Base-by-base conservation (phyloP, 495 filamentous ascomycete species). In the Friedmanniomyces endolithicus region DNA sequence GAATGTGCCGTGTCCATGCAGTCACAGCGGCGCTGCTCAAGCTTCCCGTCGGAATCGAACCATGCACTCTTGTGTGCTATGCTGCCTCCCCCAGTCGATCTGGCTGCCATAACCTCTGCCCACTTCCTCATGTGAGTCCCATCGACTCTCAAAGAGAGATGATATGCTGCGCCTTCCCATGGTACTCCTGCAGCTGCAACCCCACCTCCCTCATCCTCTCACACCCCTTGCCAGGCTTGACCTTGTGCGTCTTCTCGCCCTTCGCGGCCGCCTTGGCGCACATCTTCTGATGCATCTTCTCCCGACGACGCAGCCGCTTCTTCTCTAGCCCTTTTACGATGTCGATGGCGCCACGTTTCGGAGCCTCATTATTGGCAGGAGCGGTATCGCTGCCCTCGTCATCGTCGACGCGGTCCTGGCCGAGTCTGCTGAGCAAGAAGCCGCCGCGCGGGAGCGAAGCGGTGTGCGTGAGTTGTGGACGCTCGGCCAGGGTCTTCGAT, bases 271-370 rank as follows among this genome's bases (percentile, higher is more conserved):
- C 75, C 69, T 82, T 82, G 53, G 79, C 77, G 70, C 80, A 87
- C 61, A 88, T 81, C 70, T 92, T 88, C 64, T 88, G 83, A 70
- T 81, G 84, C 65, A 85, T 88, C 67, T 90, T 92, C 70, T 95
- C 87, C 70, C 83, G 86, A 52, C 92, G 86, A 51, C 88, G 82
- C 69, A 90, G 87, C 41, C 90, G 81, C 71, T 92, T 95, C 70
- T 86, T 82, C 73, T 97, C 92, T 8, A 98, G 81, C 6, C 92
- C 92, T 65, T 94, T 89, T 70, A 95, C 88, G 59, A 98, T 97
- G 65, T 96, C 94, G 60, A 97, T 90, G 27, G 92, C 89, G 44
- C 88, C 88, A 57, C 92, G 70, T 23, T 63, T 63, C 9, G 63
- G 65, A 0, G 58, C 34, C 23, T 66, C 65, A 27, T 55, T 20